Base-by-base conservation (phyloP, 2,329 filamentous ascomycete species). In the Cladosporium sp. region DNA sequence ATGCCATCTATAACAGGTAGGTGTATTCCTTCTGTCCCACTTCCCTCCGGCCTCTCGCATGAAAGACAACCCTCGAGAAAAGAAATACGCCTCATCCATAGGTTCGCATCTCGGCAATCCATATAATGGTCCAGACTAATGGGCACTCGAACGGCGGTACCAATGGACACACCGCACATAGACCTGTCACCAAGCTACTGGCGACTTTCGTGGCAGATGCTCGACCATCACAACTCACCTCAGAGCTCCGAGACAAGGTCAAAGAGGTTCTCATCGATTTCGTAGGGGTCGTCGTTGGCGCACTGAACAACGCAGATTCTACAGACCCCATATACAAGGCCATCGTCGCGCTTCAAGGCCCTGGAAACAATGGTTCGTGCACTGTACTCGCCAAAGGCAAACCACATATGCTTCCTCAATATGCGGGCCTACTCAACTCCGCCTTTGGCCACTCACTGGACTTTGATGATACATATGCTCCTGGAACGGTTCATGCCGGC, bases 391-490 rank as follows among this genome's bases (percentile, higher is more conserved):
- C 72, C 14, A 75, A 75, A 58, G 76, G 75, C 36, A 69, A 57
- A n/a, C 70, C 70, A 14, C 65, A 64, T 10, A 76, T 75, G 67
- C 71, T 77, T 14, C 76, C 75, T 2, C 79, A 79, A 25, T 79
- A 78, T 57, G 79, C 79, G 1, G 78, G 74, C 0, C 71, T 82
- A 13, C 67, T 82, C 25, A 82, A 82, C 63, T 79, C 77, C 5
- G 74, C 79, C 0, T 76, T 81, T 39, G 77, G 76, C 10, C 80
- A 82, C 70, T 78, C 76, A 3, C 72, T 80, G 58, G 80, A 82
- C 67, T 81, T 81, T 68, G 80, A 82, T 69, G 80, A 82, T 68
- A 82, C 80, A 2, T 78, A 80, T 65, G 79, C 79, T 2, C 68
- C 73, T 2, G 79, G 78, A 1, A 78, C 78, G 18, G 70, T 81